Evolutionary conservation across 2,329 filamentous ascomycete species (phyloP).

Genomic region (Graphiopsis chlorocephala): DNA sequence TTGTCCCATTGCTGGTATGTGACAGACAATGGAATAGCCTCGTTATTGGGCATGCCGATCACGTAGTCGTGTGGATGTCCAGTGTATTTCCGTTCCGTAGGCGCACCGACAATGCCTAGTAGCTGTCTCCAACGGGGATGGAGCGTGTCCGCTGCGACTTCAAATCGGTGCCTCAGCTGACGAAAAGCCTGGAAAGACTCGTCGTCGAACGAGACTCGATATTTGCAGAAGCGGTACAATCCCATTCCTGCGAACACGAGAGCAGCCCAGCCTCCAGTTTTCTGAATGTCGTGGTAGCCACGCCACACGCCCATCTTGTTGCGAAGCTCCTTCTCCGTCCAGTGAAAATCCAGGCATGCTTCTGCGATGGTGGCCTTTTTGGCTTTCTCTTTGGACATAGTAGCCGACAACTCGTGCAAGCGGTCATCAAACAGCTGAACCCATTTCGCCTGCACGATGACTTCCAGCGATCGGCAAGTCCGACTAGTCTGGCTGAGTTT

Average conservation of each 20-base stretch:
- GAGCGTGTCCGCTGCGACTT: conserved; percentile 32
- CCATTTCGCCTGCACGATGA: conserved; percentile 59
- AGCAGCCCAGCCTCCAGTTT: conserved; percentile 55
- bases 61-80: conserved; percentile 56
- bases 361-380: conserved; percentile 53
- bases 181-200: conserved; percentile 50
- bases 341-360: conserved; percentile 53
- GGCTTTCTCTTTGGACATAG: conserved; percentile 40
- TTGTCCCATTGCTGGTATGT: conserved; percentile 50
- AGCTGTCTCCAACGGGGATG: conserved; percentile 49
- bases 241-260: conserved; percentile 58
- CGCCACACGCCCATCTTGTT: conserved; percentile 56
- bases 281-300: conserved; percentile 59
- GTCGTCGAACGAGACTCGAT: conserved; percentile 50
- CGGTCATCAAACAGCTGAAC: conserved; percentile 55
- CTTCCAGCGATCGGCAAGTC: conserved; percentile 56
- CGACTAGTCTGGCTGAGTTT: conserved; percentile 51
- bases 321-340: conserved; percentile 57
- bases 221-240: conserved; percentile 59
- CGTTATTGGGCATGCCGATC: conserved; percentile 41
- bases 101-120: conserved; percentile 46
- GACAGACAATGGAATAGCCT: conserved; percentile 43
- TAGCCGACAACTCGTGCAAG: conserved; percentile 40
- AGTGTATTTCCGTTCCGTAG: conserved; percentile 40
- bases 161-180: conserved; percentile 46